Evolutionary conservation across 1,284 basidiomycete species (phyloP), one percentile per base, ranked within the genome.

Genomic region (Tilletia caries): DNA sequence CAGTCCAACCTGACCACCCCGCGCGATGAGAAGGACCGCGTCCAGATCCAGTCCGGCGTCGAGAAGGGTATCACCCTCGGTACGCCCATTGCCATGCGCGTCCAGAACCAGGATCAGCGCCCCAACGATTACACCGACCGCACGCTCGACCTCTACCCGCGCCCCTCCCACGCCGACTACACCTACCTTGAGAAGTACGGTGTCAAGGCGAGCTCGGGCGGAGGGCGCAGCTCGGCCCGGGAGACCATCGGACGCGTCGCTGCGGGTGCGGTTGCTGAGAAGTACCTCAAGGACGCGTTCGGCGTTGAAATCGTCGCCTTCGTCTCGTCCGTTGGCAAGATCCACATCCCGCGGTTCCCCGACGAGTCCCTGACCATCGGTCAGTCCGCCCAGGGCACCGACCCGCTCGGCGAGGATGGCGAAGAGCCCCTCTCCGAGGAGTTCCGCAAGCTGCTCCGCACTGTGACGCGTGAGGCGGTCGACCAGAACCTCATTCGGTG

Each of bases 121-220:
- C 96, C 96, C 25, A 91, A 98, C 83, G 96, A 99, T 85, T 99
- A 99, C 86, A 91, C 93, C 77, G 96, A 83, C 70, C 75, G 98
- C 86, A 98, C 95, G 0, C 75, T 83, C 43, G 95, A 98, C 83
- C 86, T 94, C 70, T 98, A 93, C 86, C 96, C 96, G 48, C 90
- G 96, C 34, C 96, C 96, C 23, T 93, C 91, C 76, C 96, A 99
- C 83, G 96, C 96, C 66, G 96, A 99, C 84, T 98, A 92, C 85
- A 98, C 96, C 37, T 99, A 99, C 85, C 89, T 98, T 67, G 90
- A 94, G 79, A 99, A 99, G 83, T 99, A 98, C 84, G 93, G 93
- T 41, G 85, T 98, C 84, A 98, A 98, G 86, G 95, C 96, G 0
- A 94, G 92, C 86, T 93, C 91, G 71, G 96, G 96, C 52, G 96